Base-by-base conservation (phyloP, 2,329 filamentous ascomycete genomes). In the Xylariaceae sp. region DNA sequence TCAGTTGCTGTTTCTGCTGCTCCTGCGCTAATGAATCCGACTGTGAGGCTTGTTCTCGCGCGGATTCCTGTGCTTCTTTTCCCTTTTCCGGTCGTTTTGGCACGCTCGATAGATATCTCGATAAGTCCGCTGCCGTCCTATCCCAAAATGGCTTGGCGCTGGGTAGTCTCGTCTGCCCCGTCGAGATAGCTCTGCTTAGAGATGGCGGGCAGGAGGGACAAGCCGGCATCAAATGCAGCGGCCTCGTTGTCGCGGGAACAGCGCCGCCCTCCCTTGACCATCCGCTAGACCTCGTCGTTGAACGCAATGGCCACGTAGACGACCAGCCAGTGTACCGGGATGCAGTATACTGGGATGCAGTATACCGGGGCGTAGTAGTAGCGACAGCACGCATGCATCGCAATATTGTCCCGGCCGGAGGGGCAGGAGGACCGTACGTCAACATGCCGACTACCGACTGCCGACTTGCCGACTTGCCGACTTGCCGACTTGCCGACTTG, bases 391-490 rank as follows among this genome's bases (percentile, higher is more conserved):
- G 54, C 34, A 35, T 8, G 8, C 50, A 32, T 31, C 43, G 57
- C 12, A 42, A 39, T 29, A 59, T 27, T 4, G 49, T 42, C 34
- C 46, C 45, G 32, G 34, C 39, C 49, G 32, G 41, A 40, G 49
- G 19, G n/a, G 47, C 11, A 32, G 51, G 4, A 50, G 50, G 46
- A 29, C 39, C 32, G 43, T 52, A 41, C 54, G 40, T 47, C 54
- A 54, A 54, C 57, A 59, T 59, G 57, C 52, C 46, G 45, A 40
- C 44, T 35, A 19, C 19, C 19, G 19, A 1, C 19, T 19, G 19
- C 19, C 19, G 19, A 19, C 19, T 19, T 19, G 19, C 19, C 19
- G 19, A 19, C 19, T 19, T 19, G 19, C 19, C 19, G 19, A 19
- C 19, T 19, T 19, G 19, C 19, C 19, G 19, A 19, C 19, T 19